Conservation (phyloP, 2,329 filamentous ascomycete genomes). For the Erysiphe pulchra region DNA sequence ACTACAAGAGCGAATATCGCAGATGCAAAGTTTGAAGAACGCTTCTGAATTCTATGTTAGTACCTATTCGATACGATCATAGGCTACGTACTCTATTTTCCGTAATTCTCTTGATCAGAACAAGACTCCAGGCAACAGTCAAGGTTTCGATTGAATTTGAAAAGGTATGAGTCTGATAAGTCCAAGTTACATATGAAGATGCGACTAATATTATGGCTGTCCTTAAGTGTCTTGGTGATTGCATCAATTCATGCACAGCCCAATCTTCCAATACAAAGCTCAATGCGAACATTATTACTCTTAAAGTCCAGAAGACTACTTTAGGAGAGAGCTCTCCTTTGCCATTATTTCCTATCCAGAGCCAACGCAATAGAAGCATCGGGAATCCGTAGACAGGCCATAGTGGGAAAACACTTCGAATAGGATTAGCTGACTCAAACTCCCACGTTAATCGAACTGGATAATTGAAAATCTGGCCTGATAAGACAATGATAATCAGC, state of each 20-base stretch:
- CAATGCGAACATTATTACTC: slow-evolving; percentile 74
- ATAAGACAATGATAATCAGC: slow-evolving; percentile 1
- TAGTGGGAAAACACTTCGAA: slow-evolving; percentile 88
- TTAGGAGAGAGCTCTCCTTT: slow-evolving; percentile 59
- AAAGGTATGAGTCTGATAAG: slow-evolving; percentile 93
- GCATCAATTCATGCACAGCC: slow-evolving; percentile 80
- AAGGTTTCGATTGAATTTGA: slow-evolving; percentile 93
- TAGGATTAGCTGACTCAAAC: slow-evolving; percentile 66
- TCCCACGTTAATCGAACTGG: slow-evolving; percentile 85
- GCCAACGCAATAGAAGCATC: slow-evolving; percentile 77
- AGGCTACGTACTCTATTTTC: slow-evolving; percentile 43
- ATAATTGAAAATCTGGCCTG: slow-evolving; percentile 81
- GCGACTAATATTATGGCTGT: slow-evolving; percentile 64
- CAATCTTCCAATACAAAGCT: slow-evolving; percentile 96
- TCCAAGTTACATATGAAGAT: slow-evolving; percentile 97
- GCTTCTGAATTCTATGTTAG: slow-evolving; percentile 24
- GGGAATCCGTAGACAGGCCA: slow-evolving; percentile 89
- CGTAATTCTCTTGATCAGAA: slow-evolving; percentile 68
- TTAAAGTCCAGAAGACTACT: slow-evolving; percentile 69
- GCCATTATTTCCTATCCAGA: slow-evolving; percentile 64
- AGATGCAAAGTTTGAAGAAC: slow-evolving; percentile 50
- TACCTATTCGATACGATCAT: neutral
- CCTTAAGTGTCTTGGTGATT: slow-evolving; percentile 42
- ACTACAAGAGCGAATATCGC: slow-evolving; percentile 54
- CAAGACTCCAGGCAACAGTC: slow-evolving; percentile 76